A percentile compares a stretch with the other conserved stretches of the same genome.
phyloP scores from a whole-genome alignment of 2,329 filamentous ascomycete species.

The Dactylellina haptotyla region DNA sequence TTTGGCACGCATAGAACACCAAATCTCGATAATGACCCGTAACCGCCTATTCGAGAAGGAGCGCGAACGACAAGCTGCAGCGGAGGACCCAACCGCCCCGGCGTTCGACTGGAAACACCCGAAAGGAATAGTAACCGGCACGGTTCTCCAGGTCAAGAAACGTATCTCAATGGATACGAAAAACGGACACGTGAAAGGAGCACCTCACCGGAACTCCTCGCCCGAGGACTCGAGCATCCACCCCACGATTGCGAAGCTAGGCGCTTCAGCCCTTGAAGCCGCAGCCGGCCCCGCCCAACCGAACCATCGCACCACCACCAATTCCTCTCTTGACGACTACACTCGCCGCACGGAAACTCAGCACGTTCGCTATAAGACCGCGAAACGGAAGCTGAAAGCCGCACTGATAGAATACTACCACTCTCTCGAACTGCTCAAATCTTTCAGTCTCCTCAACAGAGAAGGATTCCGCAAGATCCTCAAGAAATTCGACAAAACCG shows the following conservation, averaged over 20 bases:
- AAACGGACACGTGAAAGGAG: constrained; percentile 1
- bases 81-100: constrained; percentile 58
- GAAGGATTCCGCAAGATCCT: constrained; percentile 97
- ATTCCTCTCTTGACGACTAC: constrained; percentile 64
- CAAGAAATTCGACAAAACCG: constrained; percentile 97
- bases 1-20: constrained; percentile 76
- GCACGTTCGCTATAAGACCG: constrained; percentile 79
- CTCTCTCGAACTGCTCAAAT: constrained; percentile 88
- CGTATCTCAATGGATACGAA: constrained; percentile 28
- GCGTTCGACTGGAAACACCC: constrained; percentile 51
- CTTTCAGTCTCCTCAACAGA: constrained; percentile 87
- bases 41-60: constrained; percentile 78
- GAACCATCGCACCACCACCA: constrained; percentile 61
- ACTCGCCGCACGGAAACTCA: constrained; percentile 62
- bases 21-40: constrained; percentile 93
- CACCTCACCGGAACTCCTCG: constrained; percentile 25
- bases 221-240: constrained; percentile 50
- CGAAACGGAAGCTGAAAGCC: constrained; percentile 89
- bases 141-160: constrained; percentile 54
- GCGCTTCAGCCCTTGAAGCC: constrained; percentile 30
- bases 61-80: constrained; percentile 62
- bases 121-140: constrained; percentile 59
- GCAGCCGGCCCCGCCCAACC: constrained; percentile 58
- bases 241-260: constrained; percentile 54
- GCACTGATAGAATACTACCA: constrained; percentile 94